Evolutionary conservation across 2,329 filamentous ascomycete genomes (phyloP), one percentile per base, ranked within the genome.

Genomic region (Colletotrichum viniferum): DNA sequence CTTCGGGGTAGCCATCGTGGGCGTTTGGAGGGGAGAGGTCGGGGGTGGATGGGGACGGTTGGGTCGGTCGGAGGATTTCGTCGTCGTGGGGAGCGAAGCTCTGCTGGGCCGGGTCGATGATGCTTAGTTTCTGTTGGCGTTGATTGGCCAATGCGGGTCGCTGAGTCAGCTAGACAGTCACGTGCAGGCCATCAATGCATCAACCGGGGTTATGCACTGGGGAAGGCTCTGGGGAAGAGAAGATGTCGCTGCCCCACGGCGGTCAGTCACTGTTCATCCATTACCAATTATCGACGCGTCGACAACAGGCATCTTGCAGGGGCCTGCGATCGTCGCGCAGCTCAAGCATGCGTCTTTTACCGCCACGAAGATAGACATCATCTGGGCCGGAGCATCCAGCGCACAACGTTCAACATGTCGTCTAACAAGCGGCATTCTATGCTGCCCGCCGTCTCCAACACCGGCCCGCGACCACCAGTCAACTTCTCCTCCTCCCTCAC

Each of bases 381-480:
- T 34, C 26, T 52, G 58, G 69, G 69, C 34, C 21, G 69, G 58
- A 79, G 73, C 78, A 75, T 28, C 55, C 30, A 34, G 56, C 38
- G 30, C 24, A 68, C 58, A 43, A 43, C n/a, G 43, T 55, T 67
- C 26, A 66, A 30, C 18, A 87, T 87, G 85, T 86, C 87, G 48
- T 84, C 84, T 28, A 85, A 79, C 79, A 92, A 91, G 80, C 88
- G 90, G 69, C 88, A 89, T 77, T 93, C 91, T 0, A 87, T 90
- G 79, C 83, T 91, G 73, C 89, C 91, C 14, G 84, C 89, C 26
- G 83, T 87, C 77, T 87, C 89, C 70, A 84, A 87, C 48, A 86
- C 88, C 68, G 89, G 88, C 14, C 90, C 91, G 3, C 91, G 90
- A 79, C 89, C 92, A 0, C 92, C 92, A 3, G 89, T 92, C 66